These are phyloP conservation scores for Tuber indicum DNA, from an alignment of 495 filamentous ascomycete genomes.

Conservation along the genomic window DNA sequence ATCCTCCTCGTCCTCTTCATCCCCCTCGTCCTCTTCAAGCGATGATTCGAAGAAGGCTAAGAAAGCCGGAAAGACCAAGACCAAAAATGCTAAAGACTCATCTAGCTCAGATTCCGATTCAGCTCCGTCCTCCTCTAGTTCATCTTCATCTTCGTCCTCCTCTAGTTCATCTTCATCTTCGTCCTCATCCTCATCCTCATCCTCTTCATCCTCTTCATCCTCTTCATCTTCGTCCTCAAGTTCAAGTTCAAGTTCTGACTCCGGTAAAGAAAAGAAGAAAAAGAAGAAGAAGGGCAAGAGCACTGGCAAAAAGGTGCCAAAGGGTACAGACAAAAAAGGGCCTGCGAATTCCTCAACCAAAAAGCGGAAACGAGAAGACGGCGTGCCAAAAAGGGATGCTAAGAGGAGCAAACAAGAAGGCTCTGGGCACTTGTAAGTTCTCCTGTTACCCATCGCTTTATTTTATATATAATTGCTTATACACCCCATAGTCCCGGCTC, in stretches of 20 bases:
- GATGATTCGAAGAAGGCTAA: slow-evolving; percentile 60
- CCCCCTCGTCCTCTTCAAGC: slow-evolving; percentile 7
- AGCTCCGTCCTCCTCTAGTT: slow-evolving; percentile 37
- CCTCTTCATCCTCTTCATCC: slow-evolving; percentile 47
- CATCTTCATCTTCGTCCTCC: slow-evolving; percentile 41
- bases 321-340: slow-evolving; percentile 11
- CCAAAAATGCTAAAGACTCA: slow-evolving; percentile 10
- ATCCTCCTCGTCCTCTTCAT: slow-evolving; percentile 3
- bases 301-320: slow-evolving; percentile 23
- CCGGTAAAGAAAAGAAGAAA: slow-evolving; percentile 27
- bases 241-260: slow-evolving; percentile 25
- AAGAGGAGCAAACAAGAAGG: slow-evolving; percentile 31
- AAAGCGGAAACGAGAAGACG: slow-evolving; percentile 43
- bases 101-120: slow-evolving; percentile 47
- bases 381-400: slow-evolving; percentile 48
- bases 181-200: slow-evolving; percentile 47
- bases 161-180: slow-evolving; percentile 42
- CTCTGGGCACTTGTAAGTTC: slow-evolving; percentile 35
- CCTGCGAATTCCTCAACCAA: slow-evolving; percentile 40
- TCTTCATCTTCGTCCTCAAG: slow-evolving; percentile 43
- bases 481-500: slow-evolving; percentile 33
- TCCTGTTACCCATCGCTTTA: slow-evolving; percentile 26
- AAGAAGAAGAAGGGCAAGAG: slow-evolving; percentile 42
- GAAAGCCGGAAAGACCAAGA: slow-evolving; percentile 42
- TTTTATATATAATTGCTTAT: slow-evolving; percentile 18